These are phyloP conservation scores for Populus deltoides DNA, from an alignment of 345 rosid genomes.

Conservation along the genomic window DNA sequence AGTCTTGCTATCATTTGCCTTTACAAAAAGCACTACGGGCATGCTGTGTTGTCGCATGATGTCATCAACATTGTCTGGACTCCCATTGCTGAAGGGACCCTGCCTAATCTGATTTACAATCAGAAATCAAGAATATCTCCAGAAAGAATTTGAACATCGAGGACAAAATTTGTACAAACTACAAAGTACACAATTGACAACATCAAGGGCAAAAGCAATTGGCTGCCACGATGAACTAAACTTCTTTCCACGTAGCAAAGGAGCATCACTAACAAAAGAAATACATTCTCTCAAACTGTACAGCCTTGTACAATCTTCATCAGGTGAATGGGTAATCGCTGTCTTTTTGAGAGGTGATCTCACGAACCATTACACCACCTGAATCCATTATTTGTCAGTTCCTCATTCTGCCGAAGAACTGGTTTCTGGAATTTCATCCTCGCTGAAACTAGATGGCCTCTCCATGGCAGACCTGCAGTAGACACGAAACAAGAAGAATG, in stretches of 20 bases:
- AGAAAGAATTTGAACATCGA: background rate
- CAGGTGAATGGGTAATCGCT: background rate
- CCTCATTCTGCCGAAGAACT: slow-evolving; percentile 51
- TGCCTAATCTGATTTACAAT: slow-evolving; percentile 5
- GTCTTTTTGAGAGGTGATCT: background rate
- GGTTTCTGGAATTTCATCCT: slow-evolving; percentile 64
- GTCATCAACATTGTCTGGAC: background rate
- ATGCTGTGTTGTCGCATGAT: background rate
- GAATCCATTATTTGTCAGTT: background rate
- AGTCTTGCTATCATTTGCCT: background rate
- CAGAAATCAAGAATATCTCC: background rate
- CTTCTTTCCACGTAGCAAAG: background rate
- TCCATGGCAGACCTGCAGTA: slow-evolving; percentile 44
- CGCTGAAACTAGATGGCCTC: slow-evolving; percentile 59
- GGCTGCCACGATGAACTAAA: slow-evolving; percentile 10
- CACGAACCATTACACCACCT: slow-evolving; percentile 1
- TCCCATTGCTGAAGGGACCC: background rate
- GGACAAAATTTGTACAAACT: slow-evolving; percentile 18
- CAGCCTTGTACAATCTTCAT: background rate
- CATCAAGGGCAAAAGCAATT: background rate
- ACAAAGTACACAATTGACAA: slow-evolving; percentile 11
- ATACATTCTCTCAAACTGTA: slow-evolving; percentile 11
- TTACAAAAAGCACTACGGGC: background rate
- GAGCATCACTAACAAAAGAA: background rate
- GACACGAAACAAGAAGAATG: slow-evolving; percentile 12